A percentile compares a stretch with the other conserved stretches of the same genome.
These are phyloP conservation scores for Eimeria zaria DNA, from an alignment of 169 alveolate genomes.

Conservation along the genomic window DNA sequence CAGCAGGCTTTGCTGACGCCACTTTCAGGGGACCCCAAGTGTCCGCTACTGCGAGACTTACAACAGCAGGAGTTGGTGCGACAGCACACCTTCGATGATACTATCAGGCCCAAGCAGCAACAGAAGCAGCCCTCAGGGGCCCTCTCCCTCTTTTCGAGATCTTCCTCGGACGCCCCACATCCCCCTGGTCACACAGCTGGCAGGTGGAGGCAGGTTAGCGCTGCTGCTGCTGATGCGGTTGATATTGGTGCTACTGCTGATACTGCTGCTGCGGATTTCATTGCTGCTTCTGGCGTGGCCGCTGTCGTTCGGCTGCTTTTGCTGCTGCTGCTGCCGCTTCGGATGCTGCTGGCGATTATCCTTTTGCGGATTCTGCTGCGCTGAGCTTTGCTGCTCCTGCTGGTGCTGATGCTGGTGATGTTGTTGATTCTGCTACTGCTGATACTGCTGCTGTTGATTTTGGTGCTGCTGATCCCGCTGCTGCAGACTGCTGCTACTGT, in stretches of 20 bases:
- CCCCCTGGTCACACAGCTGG: not conserved
- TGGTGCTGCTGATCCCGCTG: not conserved
- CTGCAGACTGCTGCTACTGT: not conserved
- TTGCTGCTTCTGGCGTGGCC: not conserved
- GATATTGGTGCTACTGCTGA: not conserved
- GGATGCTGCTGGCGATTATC: not conserved
- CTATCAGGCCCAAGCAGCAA: not conserved
- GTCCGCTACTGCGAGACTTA: constrained; percentile 42
- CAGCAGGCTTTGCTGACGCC: constrained; percentile 73
- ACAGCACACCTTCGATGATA: constrained; percentile 70
- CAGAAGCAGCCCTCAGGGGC: constrained; percentile 2
- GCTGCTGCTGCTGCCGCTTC: not conserved
- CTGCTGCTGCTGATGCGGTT: no score
- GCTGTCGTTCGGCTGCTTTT: not conserved
- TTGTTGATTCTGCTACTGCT: not conserved
- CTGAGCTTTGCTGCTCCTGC: not conserved
- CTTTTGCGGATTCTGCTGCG: no score
- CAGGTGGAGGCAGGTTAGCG: constrained; percentile 42
- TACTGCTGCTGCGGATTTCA: not conserved
- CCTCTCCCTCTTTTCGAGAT: constrained; percentile 11
- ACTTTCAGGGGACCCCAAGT: constrained; percentile 40
- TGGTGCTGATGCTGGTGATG: no score
- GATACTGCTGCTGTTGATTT: not conserved
- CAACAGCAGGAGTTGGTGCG: constrained; percentile 69
- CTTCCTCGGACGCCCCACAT: constrained; percentile 18